Conservation (phyloP, 108 stramenopile species). For the Pseudonitzschia delicatissima region DNA sequence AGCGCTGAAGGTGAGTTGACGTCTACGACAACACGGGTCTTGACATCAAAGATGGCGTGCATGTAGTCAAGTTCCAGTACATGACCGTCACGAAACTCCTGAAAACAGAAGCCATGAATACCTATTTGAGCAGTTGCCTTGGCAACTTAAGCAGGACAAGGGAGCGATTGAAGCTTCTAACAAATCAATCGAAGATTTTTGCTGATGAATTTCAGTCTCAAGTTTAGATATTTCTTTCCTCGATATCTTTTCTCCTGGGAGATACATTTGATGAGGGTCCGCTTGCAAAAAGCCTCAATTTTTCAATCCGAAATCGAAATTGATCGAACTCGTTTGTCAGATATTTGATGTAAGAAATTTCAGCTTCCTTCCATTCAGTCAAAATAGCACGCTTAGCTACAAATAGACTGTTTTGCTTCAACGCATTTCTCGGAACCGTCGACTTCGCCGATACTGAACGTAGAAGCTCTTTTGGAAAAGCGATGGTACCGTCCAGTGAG, state of each 20-base stretch:
- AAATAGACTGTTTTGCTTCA: background rate
- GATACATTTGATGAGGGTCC: background rate
- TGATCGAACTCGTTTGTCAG: background rate
- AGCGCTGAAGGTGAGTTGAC: background rate
- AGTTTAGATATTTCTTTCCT: slow-evolving; percentile 14
- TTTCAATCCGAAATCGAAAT: background rate
- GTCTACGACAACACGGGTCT: background rate
- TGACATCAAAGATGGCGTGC: slow-evolving; percentile 3
- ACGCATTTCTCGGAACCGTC: background rate
- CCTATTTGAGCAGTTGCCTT: slow-evolving; percentile 22
- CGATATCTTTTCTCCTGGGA: background rate
- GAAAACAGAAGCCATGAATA: slow-evolving; percentile 15
- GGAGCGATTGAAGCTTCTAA: slow-evolving; percentile 20
- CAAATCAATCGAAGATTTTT: background rate
- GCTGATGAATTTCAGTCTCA: background rate
- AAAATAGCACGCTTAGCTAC: background rate
- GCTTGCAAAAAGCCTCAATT: no score
- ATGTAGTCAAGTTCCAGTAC: background rate
- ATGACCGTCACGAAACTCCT: slow-evolving; percentile 15
- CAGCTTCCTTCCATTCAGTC: slow-evolving; percentile 18
- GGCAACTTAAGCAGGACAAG: slow-evolving; percentile 13
- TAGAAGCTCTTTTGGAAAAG: no score
- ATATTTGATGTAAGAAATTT: slow-evolving; percentile 8
- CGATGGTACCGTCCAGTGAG: no score
- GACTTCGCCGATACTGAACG: background rate